A percentile compares a stretch with the other conserved stretches of the same genome.
Evolutionary conservation across 352 stramenopile genomes (phyloP).

Genomic region (Globisporangium viniferum): DNA sequence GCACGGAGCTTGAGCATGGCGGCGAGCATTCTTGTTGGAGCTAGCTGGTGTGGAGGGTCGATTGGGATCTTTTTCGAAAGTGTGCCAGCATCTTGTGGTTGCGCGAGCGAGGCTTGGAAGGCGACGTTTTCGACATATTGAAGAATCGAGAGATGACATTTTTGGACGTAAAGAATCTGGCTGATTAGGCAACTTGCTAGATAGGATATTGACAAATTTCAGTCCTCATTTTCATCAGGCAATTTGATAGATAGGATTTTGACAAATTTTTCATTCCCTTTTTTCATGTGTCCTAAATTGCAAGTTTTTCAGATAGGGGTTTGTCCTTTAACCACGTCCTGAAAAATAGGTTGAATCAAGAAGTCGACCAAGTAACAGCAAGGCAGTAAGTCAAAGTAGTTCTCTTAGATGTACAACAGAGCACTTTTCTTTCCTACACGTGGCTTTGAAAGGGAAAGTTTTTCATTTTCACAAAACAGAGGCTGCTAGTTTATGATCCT

Average conservation of each 20-base stretch:
- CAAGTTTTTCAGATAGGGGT: neutral
- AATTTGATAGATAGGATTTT: no score
- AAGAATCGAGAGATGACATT: neutral
- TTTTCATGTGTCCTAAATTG: neutral
- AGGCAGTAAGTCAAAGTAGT: no score
- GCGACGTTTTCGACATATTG: neutral
- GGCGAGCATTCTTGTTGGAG: conserved; percentile 13
- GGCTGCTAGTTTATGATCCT: no score
- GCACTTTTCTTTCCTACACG: conserved; percentile 14
- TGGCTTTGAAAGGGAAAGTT: no score
- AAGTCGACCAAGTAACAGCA: no score
- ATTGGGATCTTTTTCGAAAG: conserved; percentile 6
- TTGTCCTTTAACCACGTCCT: neutral
- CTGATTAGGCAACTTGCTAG: no score
- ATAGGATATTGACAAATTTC: no score
- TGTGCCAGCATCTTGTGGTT: neutral
- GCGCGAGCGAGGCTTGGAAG: neutral
- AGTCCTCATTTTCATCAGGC: no score
- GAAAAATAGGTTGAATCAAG: no score
- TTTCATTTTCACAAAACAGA: no score
- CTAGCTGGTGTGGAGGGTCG: neutral
- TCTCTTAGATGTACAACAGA: conserved; percentile 20
- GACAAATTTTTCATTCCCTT: no score
- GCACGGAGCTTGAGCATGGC: conserved; percentile 32
- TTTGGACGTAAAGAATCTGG: neutral